phyloP scores from a whole-genome alignment of 768 basidiomycete genomes.

The Boletus rubescentipes region DNA sequence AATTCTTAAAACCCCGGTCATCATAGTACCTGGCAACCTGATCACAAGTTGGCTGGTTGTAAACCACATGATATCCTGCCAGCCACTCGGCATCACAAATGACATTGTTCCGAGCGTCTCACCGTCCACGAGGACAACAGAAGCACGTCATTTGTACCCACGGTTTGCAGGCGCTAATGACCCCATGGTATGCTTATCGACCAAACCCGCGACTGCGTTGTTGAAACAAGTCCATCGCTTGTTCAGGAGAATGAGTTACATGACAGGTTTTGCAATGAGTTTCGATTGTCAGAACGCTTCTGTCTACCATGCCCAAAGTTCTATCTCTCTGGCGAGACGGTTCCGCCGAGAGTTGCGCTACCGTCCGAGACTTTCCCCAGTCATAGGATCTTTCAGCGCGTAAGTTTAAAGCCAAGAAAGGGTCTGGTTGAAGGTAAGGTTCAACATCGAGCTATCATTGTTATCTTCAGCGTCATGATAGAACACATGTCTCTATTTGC shows the following conservation, averaged over 20 bases:
- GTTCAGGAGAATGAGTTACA: no score
- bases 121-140: background rate
- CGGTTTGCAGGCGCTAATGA: background rate
- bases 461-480: conserved; percentile 19
- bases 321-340: background rate
- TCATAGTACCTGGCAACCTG: background rate
- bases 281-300: background rate
- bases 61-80: background rate
- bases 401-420: background rate
- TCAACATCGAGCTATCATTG: background rate
- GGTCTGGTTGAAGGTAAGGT: background rate
- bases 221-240: background rate
- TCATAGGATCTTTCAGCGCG: background rate
- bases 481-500: conserved; percentile 6
- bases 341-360: background rate
- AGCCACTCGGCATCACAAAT: background rate
- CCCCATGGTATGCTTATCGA: background rate
- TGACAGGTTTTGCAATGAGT: background rate
- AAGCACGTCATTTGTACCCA: background rate
- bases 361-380: background rate
- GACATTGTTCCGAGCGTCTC: background rate
- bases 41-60: background rate
- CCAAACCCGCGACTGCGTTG: background rate
- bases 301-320: background rate
- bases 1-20: background rate